Evolutionary conservation across 2,329 filamentous ascomycete genomes (phyloP).

Genomic region (Diaporthe citrichinensis): DNA sequence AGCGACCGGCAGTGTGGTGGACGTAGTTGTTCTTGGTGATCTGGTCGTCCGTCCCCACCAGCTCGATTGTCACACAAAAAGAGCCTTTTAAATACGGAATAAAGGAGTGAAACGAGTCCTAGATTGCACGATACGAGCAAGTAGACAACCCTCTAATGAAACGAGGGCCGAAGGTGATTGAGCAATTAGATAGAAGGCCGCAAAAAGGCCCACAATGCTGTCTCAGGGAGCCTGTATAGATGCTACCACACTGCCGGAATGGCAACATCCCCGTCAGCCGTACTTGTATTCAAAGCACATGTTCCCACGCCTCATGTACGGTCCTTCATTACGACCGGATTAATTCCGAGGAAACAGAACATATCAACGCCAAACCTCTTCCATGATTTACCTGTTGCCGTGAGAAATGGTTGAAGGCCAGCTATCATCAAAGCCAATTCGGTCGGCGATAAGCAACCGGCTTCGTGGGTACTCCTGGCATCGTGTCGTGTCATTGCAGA

Average conservation of each 20-base stretch:
- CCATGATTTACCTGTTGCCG: too few relatives aligned
- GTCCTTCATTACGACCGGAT: not conserved
- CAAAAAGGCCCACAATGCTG: not conserved
- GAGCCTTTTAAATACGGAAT: not conserved
- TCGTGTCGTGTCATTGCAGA: not conserved
- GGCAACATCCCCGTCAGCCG: not conserved
- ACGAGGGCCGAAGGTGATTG: not conserved
- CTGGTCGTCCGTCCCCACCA: slow-evolving; percentile 68
- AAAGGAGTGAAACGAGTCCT: slow-evolving; percentile 5
- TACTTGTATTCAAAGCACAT: fast-evolving
- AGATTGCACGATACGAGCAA: not conserved
- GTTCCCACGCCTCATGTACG: not conserved
- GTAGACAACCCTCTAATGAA: not conserved
- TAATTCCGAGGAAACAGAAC: not conserved
- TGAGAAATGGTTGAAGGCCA: too few relatives aligned
- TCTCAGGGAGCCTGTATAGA: not conserved
- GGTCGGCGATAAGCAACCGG: not conserved
- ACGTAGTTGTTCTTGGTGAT: slow-evolving; percentile 73
- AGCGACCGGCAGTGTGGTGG: slow-evolving; percentile 69
- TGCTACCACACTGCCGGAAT: not conserved
- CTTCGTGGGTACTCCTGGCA: not conserved
- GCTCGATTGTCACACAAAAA: slow-evolving; percentile 60
- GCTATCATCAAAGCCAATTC: not conserved
- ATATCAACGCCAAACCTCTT: not conserved
- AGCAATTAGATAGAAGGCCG: not conserved